Evolutionary conservation across 129 eudicot genomes (phyloP), one percentile per base, ranked within the genome.

Genomic region (Escallonia herrerae): DNA sequence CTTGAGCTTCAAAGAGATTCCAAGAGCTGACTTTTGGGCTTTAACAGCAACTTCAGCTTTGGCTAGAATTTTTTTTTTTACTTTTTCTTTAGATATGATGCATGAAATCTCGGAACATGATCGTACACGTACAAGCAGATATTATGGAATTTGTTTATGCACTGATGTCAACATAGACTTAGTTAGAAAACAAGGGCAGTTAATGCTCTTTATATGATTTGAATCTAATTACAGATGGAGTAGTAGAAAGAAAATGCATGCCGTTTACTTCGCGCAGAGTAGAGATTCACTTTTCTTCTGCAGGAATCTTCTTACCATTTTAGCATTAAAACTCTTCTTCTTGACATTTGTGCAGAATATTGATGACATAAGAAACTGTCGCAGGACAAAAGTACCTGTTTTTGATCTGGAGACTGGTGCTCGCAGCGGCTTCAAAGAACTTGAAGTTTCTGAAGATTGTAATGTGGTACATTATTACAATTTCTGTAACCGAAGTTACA

Each of bases 371-470:
- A 86, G 90, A 77, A 81, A 79, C 60, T 71, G 77, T 38, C 78
- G 86, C 40, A 86, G 85, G 82, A 85, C 96, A 43, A 80, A 89
- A 75, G 83, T 89, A 50, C 99, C 99, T 8, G 74, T 89, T 52
- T 93, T 89, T 63, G 95, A 93, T 67, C 69, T 93, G 74, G 99
- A 93, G 77, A 89, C 82, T 51, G 95, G 96, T 57, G 76, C 84
- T 63, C 86, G 96, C 48, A 83, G 91, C 74, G 96, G 96, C 77
- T 83, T 79, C 72, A 89, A 84, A 83, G 90, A 89, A 68, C 83
- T 93, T 51, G 86, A 89, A 84, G 95, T 93, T 69, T 84, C 95
- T 70, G 99, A 93, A 77, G 95, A 93, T 66, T 93, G 96, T 71
- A 95, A 90, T 72, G 96, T 93, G 87, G 96, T 93, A 82, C 53